These are phyloP conservation scores for Cardiospermum halicacabum DNA, from an alignment of 345 rosid genomes.

Conservation along the genomic window DNA sequence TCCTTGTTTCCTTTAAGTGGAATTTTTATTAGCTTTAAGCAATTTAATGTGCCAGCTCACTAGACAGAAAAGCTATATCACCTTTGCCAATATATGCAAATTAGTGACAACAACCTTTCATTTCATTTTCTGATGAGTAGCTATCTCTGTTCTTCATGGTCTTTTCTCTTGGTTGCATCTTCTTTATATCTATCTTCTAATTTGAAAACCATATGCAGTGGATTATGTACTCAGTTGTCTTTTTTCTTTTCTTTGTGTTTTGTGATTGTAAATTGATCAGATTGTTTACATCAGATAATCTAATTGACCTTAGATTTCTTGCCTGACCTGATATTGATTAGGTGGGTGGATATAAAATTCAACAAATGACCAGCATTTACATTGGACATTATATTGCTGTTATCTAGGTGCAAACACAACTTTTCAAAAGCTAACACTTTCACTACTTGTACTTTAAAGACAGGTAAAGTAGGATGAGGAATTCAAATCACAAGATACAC, in stretches of 20 bases:
- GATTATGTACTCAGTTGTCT: too few relatives aligned
- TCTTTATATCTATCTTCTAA: neutral
- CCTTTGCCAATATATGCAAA: neutral
- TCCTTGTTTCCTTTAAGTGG: conserved; percentile 11
- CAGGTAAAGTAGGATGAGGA: neutral
- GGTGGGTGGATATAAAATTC: neutral
- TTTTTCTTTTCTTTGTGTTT: neutral
- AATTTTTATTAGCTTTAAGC: conserved; percentile 1
- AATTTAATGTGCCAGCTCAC: conserved; percentile 20
- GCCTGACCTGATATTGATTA: neutral
- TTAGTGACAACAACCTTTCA: conserved; percentile 10
- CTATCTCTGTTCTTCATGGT: conserved; percentile 5
- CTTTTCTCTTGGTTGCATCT: neutral
- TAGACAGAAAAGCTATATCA: conserved; percentile 5
- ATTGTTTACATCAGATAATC: neutral
- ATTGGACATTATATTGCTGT: too few relatives aligned
- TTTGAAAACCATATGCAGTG: neutral
- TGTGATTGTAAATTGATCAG: neutral
- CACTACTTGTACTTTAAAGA: neutral
- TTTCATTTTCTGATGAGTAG: conserved; percentile 15
- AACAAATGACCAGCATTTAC: too few relatives aligned
- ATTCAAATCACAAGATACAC: neutral
- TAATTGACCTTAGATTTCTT: neutral
- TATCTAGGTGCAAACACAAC: neutral
- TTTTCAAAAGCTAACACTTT: neutral